Evolutionary conservation across 164 flowering plant species (phyloP).

Genomic region (Umbellularia californica): DNA sequence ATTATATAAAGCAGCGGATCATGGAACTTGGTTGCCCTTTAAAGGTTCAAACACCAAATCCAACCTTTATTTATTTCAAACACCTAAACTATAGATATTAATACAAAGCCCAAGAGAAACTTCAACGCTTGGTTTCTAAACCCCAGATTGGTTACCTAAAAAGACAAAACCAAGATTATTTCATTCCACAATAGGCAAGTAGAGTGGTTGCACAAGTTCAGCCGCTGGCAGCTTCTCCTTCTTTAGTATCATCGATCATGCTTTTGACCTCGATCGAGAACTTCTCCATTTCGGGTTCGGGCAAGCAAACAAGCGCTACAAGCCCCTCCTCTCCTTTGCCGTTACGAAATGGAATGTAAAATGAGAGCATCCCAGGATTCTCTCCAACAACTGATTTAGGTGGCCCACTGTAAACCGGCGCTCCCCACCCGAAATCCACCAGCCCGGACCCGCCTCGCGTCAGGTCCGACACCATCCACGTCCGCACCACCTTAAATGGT

Average conservation of each 20-base stretch:
- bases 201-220: too few relatives aligned
- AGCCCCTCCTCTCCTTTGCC: conserved; percentile 43
- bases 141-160: too few relatives aligned
- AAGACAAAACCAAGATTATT: too few relatives aligned
- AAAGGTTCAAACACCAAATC: too few relatives aligned
- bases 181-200: too few relatives aligned
- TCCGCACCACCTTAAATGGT: conserved; percentile 27
- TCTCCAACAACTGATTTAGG: conserved; percentile 43
- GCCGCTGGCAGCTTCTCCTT: too few relatives aligned
- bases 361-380: conserved; percentile 41
- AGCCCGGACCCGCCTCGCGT: conserved; percentile 41
- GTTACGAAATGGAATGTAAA: conserved; percentile 29
- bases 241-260: conserved; percentile 13
- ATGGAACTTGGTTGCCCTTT: too few relatives aligned
- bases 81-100: too few relatives aligned
- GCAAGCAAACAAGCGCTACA: conserved; percentile 49
- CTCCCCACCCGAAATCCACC: conserved; percentile 69
- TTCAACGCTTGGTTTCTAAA: too few relatives aligned
- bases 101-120: too few relatives aligned
- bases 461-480: conserved; percentile 47
- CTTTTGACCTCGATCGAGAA: conserved; percentile 44
- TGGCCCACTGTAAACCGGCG: conserved; percentile 42
- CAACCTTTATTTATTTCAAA: too few relatives aligned
- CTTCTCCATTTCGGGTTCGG: conserved; percentile 43
- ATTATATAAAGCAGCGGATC: too few relatives aligned